Evolutionary conservation across 129 eudicot genomes (phyloP), one percentile per base, ranked within the genome.

Genomic region (Lactuca sativa): DNA sequence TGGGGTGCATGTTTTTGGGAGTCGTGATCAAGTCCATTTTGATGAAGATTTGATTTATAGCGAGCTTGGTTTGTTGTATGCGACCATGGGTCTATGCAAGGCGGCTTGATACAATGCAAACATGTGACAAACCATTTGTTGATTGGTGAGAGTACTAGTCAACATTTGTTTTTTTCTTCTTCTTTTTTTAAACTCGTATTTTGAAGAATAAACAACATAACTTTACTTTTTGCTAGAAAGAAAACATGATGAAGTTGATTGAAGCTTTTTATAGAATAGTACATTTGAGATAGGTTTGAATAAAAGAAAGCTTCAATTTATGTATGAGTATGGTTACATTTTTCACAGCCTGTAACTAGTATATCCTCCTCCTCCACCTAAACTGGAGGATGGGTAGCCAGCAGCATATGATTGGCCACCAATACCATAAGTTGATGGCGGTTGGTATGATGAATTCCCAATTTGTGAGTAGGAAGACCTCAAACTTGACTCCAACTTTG

Each of bases 331-430:
- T 57, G 21, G 63, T 12, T 63, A 66, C 73, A 74, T 53, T 59
- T 53, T 59, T 86, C 85, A 90, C 72, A 76, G 68, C 79, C 92
- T 82, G 81, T 67, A 90, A 66, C 82, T 80, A 67, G 82, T 72
- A 63, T 81, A 83, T 60, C 95, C 90, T 56, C 95, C 90, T 55
- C 73, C 48, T 21, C 93, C 96, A 62, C 97, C 95, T 56, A 79
- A 62, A 49, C 92, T 84, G 11, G 91, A 81, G 10, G 91, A 79
- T 69, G 90, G 88, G 59, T 82, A 85, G 14, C 82, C 87, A 30
- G 81, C 87, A 30, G 78, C 85, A 70, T 70, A 74, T 1, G 77
- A 75, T 41, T 66, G 79, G 4, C 74, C 75, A 8, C 78, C 30
- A 25, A 25, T 25, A 25, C 30, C 59, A 70, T 58, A 81, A 61